Percentiles rank a stretch among this genome's conserved stretches.
Evolutionary conservation across 495 filamentous ascomycete genomes (phyloP).

Genomic region (Daldinia concentrica): DNA sequence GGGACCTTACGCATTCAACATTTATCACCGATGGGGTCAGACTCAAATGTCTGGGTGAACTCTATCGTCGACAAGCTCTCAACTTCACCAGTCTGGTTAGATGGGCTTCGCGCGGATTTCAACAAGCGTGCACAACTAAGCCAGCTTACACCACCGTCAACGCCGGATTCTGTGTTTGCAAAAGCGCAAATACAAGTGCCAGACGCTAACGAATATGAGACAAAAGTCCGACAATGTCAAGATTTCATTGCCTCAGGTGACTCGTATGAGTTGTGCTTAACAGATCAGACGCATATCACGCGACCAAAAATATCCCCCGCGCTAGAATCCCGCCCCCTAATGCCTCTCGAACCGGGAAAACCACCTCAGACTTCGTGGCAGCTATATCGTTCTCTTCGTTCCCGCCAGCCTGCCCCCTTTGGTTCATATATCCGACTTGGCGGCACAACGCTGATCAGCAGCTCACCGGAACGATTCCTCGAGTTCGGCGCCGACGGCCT

Average conservation of each 20-base stretch:
- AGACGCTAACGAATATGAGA: conserved; percentile 64
- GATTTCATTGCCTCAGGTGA: conserved; percentile 77
- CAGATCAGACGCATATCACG: conserved; percentile 73
- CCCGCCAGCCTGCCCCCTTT: conserved; percentile 85
- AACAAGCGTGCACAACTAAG: conserved; percentile 30
- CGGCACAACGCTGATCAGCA: conserved; percentile 74
- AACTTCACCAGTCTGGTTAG: conserved; percentile 39
- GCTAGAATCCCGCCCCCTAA: conserved; percentile 15
- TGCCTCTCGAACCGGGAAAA: conserved; percentile 22
- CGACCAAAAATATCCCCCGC: conserved; percentile 44
- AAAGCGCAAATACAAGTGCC: conserved; percentile 53
- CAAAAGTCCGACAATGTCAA: conserved; percentile 74
- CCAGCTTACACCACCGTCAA: conserved; percentile 43
- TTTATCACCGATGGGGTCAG: conserved; percentile 51
- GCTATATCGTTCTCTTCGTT: conserved; percentile 74
- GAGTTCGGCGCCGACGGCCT: conserved; percentile 67
- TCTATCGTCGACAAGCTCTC: conserved; percentile 47
- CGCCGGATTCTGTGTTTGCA: conserved; percentile 26
- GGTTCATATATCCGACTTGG: conserved; percentile 82
- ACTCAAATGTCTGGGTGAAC: conserved; percentile 50
- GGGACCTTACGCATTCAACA: conserved; percentile 72
- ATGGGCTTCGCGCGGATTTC: conserved; percentile 39
- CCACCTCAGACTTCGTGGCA: conserved; percentile 63
- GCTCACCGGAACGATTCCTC: conserved; percentile 93
- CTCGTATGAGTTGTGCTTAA: conserved; percentile 94